Conservation (phyloP, 805 yeast species). For the Zygoascus tannicola region DNA sequence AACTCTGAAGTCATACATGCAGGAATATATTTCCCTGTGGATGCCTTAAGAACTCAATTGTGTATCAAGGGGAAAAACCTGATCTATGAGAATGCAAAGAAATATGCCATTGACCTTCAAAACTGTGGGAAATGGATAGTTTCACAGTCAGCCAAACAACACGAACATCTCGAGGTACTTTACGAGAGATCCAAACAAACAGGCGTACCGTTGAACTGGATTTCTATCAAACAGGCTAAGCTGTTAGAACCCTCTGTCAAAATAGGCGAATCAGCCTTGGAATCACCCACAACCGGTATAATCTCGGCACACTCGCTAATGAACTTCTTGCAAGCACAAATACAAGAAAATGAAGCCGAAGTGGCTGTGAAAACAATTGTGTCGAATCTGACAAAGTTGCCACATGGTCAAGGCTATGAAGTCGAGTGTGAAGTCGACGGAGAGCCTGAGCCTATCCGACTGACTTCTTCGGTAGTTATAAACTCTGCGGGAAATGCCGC, state of each 20-base stretch:
- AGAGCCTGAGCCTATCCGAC: slow-evolving; percentile 18
- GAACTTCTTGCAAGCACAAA: slow-evolving; percentile 44
- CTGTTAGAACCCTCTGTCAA: slow-evolving; percentile 54
- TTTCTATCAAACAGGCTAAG: slow-evolving; percentile 38
- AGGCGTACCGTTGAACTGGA: slow-evolving; percentile 51
- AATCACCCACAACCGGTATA: slow-evolving; percentile 80
- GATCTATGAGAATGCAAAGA: slow-evolving; percentile 42
- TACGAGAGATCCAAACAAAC: slow-evolving; percentile 40
- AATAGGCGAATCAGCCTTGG: slow-evolving; percentile 53
- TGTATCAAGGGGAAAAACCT: slow-evolving; percentile 69
- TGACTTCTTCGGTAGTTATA: slow-evolving; percentile 46
- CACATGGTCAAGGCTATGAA: slow-evolving; percentile 18
- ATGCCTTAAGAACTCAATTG: slow-evolving; percentile 54
- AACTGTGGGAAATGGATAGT: slow-evolving; percentile 76
- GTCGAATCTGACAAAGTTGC: slow-evolving; percentile 25
- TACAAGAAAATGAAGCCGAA: slow-evolving; percentile 55
- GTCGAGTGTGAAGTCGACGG: slow-evolving; percentile 10
- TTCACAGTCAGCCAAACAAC: slow-evolving; percentile 64
- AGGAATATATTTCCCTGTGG: slow-evolving; percentile 70
- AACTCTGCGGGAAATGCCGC: slow-evolving; percentile 80
- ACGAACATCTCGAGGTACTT: slow-evolving; percentile 47
- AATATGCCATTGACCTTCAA: slow-evolving; percentile 40
- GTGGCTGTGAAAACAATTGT: slow-evolving; percentile 56
- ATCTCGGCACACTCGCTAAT: slow-evolving; percentile 71
- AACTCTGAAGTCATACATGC: slow-evolving; percentile 93